phyloP scores from a whole-genome alignment of 2,329 filamentous ascomycete genomes.

The Fusarium agapanthi region DNA sequence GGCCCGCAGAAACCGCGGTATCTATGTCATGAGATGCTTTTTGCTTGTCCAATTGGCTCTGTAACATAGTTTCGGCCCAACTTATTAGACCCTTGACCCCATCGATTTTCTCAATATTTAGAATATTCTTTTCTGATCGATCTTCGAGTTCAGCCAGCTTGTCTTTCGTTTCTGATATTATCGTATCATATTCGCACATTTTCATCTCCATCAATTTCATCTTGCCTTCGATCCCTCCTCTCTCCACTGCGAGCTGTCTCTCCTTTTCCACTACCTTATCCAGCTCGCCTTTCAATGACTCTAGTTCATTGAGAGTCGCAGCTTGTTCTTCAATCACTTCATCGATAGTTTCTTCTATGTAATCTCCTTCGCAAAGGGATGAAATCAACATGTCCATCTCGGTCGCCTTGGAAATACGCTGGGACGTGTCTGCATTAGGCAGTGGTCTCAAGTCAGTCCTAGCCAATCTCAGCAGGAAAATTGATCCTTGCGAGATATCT shows the following conservation, averaged over 20 bases:
- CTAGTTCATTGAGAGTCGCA: not conserved
- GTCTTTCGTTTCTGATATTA: accelerated
- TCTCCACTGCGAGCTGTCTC: not conserved
- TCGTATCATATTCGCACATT: accelerated
- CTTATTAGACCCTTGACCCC: not conserved
- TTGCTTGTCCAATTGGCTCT: not conserved
- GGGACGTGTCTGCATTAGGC: accelerated
- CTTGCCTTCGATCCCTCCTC: accelerated
- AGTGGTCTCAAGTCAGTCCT: not conserved
- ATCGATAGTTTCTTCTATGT: accelerated
- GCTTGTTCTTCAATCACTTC: accelerated
- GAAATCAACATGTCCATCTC: accelerated
- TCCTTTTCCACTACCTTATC: not conserved
- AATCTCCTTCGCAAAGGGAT: accelerated
- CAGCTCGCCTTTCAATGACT: accelerated
- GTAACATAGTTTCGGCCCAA: not conserved
- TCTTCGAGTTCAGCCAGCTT: accelerated
- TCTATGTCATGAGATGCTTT: not conserved
- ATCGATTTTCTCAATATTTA: not conserved
- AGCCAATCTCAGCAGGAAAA: not conserved
- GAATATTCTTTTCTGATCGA: not conserved
- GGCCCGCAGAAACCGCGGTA: accelerated
- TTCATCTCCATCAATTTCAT: accelerated
- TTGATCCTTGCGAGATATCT: not conserved
- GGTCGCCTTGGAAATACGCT: not conserved